phyloP scores from a whole-genome alignment of 345 rosid species.

The Geranium rotundifolium region DNA sequence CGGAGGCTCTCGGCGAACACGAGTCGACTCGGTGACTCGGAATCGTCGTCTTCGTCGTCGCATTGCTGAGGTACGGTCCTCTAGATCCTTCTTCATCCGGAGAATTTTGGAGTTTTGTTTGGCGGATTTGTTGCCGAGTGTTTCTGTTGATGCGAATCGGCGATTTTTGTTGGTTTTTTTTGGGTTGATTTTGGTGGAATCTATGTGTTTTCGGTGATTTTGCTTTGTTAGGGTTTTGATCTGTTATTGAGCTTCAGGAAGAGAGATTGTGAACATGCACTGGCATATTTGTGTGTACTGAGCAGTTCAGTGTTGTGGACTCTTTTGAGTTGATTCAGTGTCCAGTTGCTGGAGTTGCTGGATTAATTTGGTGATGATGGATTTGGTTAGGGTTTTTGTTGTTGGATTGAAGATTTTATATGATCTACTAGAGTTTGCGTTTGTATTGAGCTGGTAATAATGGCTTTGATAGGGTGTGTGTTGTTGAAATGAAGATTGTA shows the following conservation, averaged over 20 bases:
- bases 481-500: too few relatives aligned
- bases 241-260: neutral
- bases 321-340: too few relatives aligned
- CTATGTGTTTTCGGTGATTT: neutral
- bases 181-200: neutral
- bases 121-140: neutral
- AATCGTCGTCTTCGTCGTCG: neutral
- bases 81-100: neutral
- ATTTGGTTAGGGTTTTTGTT: too few relatives aligned
- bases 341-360: neutral
- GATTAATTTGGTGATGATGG: neutral
- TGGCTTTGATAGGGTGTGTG: too few relatives aligned
- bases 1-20: slow-evolving; percentile 19
- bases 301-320: too few relatives aligned
- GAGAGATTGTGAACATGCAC: too few relatives aligned
- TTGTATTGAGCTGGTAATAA: too few relatives aligned
- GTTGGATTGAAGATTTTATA: too few relatives aligned
- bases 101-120: neutral
- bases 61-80: neutral
- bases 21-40: slow-evolving; percentile 2
- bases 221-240: neutral
- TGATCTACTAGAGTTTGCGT: too few relatives aligned
- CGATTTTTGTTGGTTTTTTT: neutral
- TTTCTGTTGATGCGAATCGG: neutral
- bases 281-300: too few relatives aligned